Evolutionary conservation across 1,139 yeast species (phyloP), one percentile per base, ranked within the genome.

Genomic region (Hemisphaericaspora xylofermentans): DNA sequence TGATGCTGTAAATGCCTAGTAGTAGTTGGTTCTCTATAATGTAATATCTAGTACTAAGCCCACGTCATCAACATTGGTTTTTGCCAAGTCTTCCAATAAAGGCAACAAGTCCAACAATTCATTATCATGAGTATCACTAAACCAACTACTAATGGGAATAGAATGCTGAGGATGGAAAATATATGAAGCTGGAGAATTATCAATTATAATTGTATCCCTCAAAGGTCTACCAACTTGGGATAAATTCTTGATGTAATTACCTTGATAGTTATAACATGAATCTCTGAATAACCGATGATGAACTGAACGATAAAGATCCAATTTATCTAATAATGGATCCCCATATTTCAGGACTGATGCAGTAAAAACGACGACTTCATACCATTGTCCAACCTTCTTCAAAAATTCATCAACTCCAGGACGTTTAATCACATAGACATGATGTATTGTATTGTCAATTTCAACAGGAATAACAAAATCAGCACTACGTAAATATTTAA

Each of bases 341-440:
- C 98, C 98, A 58, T 93, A 93, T 58, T 95, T 82, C 53, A 93
- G 79, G 14, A 93, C 98, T 30, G 95, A 84, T 3, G 98, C 98
- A 0, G 99, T 93, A 61, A 93, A 93, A 4, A 93, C 96, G 28
- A 94, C 98, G 45, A 93, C 95, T 64, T 93, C 99, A 60, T 75
- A 93, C 58, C 91, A 64, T 60, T 88, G 76, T 19, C 98, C 96
- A 36, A 93, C 96, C 49, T 79, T 76, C 50, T 69, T 72, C 71
- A 93, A 74, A 57, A 94, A 93, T 58, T 88, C 95, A 63, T 93
- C 98, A 38, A 94, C 98, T 1, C 98, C 98, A 1, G 99, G 99
- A 54, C 99, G 78, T 60, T 94, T 93, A 44, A 91, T 88, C 25
- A 93, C 98, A 61, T 89, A 93, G 36, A 93, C 98, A 57, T 88